Base-by-base conservation (phyloP, 495 filamentous ascomycete species). In the Mytilinidion resinicola region DNA sequence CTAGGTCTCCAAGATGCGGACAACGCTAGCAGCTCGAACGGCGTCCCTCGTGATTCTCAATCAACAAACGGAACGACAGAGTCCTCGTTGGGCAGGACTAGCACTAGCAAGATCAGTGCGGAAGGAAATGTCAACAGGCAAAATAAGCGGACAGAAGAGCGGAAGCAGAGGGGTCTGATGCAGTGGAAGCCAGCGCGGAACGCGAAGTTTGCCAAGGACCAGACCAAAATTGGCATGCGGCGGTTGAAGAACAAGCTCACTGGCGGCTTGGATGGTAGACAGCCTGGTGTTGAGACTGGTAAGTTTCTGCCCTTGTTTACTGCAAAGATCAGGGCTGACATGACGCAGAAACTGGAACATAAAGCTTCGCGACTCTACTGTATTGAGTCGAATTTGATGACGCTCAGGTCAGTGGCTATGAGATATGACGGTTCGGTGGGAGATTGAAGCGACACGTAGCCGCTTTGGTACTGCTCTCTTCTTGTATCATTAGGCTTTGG, bases 131-230 rank as follows among this genome's bases (percentile, higher is more conserved):
- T 61, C 20, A 70, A 84, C 66, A 77, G 77, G 62, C 73, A 77
- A 59, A 86, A 85, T 66, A 78, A 77, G 70, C 74, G 74, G 52
- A 77, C 82, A 21, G 70, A 87, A 61, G 82, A 86, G 63, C 72
- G 86, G 12, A 85, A 86, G 72, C 85, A 88, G 60, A 74, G 85
- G 36, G 86, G 85, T 9, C 56, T 87, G 63, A 88, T 88, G 85
- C 86, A 88, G 68, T 90, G 86, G 85, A 85, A 81, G 68, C 85
- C 86, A 21, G 79, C 85, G 74, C 71, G 86, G 62, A 84, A 86
- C 62, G 73, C 78, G 55, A 80, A 81, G 69, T 89, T 89, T 57
- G 85, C 84, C 38, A 88, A 87, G 74, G 78, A 88, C 64, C 82
- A 89, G 73, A 75, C 81, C 0, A 78, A 80, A 61, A 81, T 81